A percentile compares a stretch with the other conserved stretches of the same genome.
Conservation (phyloP, 805 yeast genomes). For the Zygoascus ofunaensis region DNA sequence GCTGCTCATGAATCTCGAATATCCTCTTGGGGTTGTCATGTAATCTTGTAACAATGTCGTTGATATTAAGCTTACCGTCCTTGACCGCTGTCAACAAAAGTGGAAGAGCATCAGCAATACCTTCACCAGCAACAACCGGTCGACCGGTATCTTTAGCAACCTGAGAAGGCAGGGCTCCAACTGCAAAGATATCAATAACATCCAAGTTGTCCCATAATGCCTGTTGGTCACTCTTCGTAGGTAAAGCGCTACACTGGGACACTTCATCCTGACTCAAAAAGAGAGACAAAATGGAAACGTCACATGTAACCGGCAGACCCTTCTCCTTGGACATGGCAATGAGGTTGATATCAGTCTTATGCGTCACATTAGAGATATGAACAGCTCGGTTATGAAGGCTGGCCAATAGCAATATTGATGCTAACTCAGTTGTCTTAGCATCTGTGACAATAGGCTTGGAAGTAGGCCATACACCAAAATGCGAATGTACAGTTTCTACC, state of each 20-base stretch:
- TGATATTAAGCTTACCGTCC: conserved; percentile 60
- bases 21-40: conserved; percentile 75
- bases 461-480: conserved; percentile 76
- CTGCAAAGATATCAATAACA: conserved; percentile 74
- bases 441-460: conserved; percentile 82
- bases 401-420: conserved; percentile 84
- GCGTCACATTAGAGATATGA: conserved; percentile 80
- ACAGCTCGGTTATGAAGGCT: conserved; percentile 76
- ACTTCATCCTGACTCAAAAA: conserved; percentile 61
- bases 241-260: conserved; percentile 63
- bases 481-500: conserved; percentile 71
- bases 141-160: conserved; percentile 59
- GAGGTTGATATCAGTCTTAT: conserved; percentile 72
- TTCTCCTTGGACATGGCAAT: conserved; percentile 79
- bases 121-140: conserved; percentile 59
- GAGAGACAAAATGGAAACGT: conserved; percentile 71
- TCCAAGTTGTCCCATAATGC: conserved; percentile 71
- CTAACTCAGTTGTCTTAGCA: conserved; percentile 84
- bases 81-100: conserved; percentile 71
- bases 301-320: conserved; percentile 78
- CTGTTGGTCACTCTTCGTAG: conserved; percentile 70
- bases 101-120: conserved; percentile 74
- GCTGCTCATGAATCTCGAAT: conserved; percentile 72
- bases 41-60: conserved; percentile 61
- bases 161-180: conserved; percentile 69